These are phyloP conservation scores for Chlorella variabilis DNA, from an alignment of 163 green algal species.

Conservation along the genomic window DNA sequence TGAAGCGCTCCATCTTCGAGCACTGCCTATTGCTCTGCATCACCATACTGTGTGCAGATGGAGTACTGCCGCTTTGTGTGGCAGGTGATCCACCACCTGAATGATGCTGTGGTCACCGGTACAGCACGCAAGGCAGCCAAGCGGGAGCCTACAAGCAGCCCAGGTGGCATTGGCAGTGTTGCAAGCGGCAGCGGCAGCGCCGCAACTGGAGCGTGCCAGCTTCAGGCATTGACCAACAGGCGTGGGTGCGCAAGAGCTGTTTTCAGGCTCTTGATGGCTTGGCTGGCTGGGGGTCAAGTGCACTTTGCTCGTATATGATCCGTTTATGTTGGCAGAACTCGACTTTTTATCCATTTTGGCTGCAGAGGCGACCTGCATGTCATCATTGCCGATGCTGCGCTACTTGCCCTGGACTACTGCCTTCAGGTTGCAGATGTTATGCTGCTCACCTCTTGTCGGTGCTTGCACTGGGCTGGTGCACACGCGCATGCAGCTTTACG, in stretches of 20 bases:
- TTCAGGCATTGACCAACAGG: constrained; percentile 20
- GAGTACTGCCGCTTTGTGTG: constrained; percentile 17
- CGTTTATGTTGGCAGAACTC: too few relatives aligned
- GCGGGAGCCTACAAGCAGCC: constrained; percentile 34
- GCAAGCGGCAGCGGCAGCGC: constrained; percentile 16
- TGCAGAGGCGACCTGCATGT: constrained; percentile 23
- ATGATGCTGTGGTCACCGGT: not conserved
- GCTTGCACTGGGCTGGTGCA: too few relatives aligned
- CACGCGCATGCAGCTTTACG: too few relatives aligned
- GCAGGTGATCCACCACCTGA: not conserved
- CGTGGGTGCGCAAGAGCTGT: not conserved
- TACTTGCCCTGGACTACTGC: constrained; percentile 23
- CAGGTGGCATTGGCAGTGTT: not conserved
- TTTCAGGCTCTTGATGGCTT: too few relatives aligned
- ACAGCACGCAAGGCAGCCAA: constrained; percentile 30
- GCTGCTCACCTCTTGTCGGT: too few relatives aligned
- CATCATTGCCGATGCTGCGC: constrained; percentile 6
- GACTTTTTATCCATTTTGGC: too few relatives aligned
- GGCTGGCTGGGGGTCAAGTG: too few relatives aligned
- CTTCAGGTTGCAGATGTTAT: too few relatives aligned
- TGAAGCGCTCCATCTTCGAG: too few relatives aligned
- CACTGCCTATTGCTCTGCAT: too few relatives aligned
- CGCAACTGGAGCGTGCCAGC: not conserved
- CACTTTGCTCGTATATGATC: not conserved
- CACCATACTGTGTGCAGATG: too few relatives aligned